Conservation (phyloP, 2,329 filamentous ascomycete genomes). For the Beauveria australis region DNA sequence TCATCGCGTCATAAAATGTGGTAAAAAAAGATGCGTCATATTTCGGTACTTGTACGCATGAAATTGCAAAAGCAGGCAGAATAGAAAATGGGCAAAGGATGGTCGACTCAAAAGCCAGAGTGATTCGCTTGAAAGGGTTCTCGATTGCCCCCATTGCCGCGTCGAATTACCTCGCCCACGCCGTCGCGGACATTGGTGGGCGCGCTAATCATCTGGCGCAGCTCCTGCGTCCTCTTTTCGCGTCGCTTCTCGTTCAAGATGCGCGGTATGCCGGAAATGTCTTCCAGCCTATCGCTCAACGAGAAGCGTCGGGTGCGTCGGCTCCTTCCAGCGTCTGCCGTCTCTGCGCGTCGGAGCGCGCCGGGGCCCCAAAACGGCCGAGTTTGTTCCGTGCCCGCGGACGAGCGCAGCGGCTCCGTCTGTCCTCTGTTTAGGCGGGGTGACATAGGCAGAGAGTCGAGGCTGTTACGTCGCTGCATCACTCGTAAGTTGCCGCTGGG, state of each 20-base stretch:
- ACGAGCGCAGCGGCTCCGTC: conserved; percentile 18
- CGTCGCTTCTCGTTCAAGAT: conserved; percentile 50
- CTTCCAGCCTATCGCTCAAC: conserved; percentile 41
- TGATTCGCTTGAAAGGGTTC: background rate
- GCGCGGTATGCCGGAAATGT: conserved; percentile 44
- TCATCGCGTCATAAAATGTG: background rate
- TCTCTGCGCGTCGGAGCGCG: conserved; percentile 21
- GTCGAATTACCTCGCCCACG: conserved; percentile 47
- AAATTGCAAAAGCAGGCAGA: background rate
- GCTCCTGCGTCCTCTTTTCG: conserved; percentile 49
- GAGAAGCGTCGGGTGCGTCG: conserved; percentile 23
- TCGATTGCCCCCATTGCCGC: conserved; percentile 20
- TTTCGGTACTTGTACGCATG: background rate
- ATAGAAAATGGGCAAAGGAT: background rate
- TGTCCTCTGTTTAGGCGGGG: conserved; percentile 25
- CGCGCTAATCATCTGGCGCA: conserved; percentile 52
- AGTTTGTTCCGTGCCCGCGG: conserved; percentile 1
- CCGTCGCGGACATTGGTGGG: conserved; percentile 51
- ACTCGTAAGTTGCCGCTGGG: conserved; percentile 53
- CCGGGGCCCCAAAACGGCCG: conserved; percentile 21
- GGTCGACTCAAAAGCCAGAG: background rate
- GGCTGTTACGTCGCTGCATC: conserved; percentile 43
- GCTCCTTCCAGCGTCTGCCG: conserved; percentile 17
- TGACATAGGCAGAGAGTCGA: conserved; percentile 29
- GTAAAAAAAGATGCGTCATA: background rate